A percentile compares a stretch with the other conserved stretches of the same genome.
phyloP scores from a whole-genome alignment of 208 protist species.

The Herpetomonas samuelpessoai region DNA sequence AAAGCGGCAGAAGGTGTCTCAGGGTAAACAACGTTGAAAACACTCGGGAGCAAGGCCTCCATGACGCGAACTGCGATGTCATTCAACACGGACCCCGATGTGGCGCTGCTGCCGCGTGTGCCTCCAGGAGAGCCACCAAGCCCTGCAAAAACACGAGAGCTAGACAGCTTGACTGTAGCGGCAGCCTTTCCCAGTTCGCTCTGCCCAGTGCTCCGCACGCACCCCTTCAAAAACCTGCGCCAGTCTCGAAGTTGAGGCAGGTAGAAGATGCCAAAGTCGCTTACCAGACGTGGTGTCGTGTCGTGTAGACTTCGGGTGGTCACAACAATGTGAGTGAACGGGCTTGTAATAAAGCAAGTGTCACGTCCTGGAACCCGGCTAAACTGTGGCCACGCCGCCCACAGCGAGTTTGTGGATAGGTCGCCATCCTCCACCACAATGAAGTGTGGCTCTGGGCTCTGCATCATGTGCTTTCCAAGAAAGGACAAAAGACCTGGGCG shows the following conservation, averaged over 20 bases:
- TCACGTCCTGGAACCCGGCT: slow-evolving; percentile 15
- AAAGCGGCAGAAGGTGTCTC: neutral
- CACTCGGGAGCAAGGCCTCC: slow-evolving; percentile 25
- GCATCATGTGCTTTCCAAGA: slow-evolving; percentile 24
- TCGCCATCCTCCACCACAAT: slow-evolving; percentile 46
- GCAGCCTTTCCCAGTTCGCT: too few relatives aligned
- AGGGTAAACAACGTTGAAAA: slow-evolving; percentile 6
- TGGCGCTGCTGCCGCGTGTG: neutral
- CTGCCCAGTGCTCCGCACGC: slow-evolving; percentile 11
- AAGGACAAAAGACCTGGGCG: slow-evolving; percentile 37
- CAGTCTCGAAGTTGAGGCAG: slow-evolving; percentile 30
- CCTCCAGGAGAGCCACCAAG: too few relatives aligned
- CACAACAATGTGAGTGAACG: slow-evolving; percentile 30
- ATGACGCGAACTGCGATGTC: slow-evolving; percentile 34
- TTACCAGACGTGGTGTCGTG: slow-evolving; percentile 32
- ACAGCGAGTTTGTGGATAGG: slow-evolving; percentile 19
- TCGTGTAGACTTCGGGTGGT: slow-evolving; percentile 22
- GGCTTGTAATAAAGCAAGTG: slow-evolving; percentile 32
- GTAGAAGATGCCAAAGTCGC: slow-evolving; percentile 47
- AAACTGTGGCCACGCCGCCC: slow-evolving; percentile 21
- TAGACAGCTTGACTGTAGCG: too few relatives aligned
- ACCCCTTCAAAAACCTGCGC: slow-evolving; percentile 33
- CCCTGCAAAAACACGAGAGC: too few relatives aligned
- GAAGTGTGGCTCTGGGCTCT: slow-evolving; percentile 19
- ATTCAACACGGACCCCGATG: slow-evolving; percentile 12